Percentiles rank a stretch among this genome's conserved stretches.
These are phyloP conservation scores for Termitomyces sp. DNA, from an alignment of 768 basidiomycete genomes.

Conservation along the genomic window DNA sequence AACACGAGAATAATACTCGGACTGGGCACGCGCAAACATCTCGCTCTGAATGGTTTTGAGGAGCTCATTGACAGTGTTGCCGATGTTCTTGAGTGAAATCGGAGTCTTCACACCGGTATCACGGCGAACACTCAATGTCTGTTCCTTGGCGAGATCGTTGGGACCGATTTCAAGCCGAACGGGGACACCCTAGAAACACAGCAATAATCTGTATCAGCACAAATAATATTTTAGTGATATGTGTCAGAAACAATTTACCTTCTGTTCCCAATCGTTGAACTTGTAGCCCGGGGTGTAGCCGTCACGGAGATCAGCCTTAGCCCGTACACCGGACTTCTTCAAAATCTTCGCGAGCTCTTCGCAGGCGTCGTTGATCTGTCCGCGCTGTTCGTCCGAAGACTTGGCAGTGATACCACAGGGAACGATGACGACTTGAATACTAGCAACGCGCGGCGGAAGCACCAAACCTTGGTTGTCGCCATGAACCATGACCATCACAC, in stretches of 20 bases:
- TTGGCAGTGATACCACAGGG: conserved; percentile 94
- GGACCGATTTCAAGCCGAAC: conserved; percentile 97
- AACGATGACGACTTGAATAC: conserved; percentile 83
- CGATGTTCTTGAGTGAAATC: conserved; percentile 35
- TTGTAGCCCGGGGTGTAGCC: conserved; percentile 98
- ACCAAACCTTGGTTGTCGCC: conserved; percentile 97
- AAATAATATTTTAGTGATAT: background rate
- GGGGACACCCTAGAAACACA: conserved; percentile 73
- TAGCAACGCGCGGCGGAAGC: conserved; percentile 95
- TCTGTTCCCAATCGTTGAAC: conserved; percentile 99
- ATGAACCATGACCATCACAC: conserved; percentile 99
- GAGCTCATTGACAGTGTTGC: conserved; percentile 49
- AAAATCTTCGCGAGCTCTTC: conserved; percentile 71
- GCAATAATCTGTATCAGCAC: conserved; percentile 3
- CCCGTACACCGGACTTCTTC: conserved; percentile 68
- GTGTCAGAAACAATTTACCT: conserved; percentile 40
- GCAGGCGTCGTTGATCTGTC: conserved; percentile 70
- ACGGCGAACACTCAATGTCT: conserved; percentile 82
- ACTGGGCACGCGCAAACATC: conserved; percentile 79
- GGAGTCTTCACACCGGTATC: conserved; percentile 46
- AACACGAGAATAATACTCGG: conserved; percentile 64
- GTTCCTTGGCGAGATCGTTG: conserved; percentile 77
- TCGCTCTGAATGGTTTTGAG: conserved; percentile 85
- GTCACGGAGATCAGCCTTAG: conserved; percentile 88
- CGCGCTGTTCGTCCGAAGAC: conserved; percentile 62